phyloP scores from a whole-genome alignment of 1,284 basidiomycete genomes.

The Malassezia vespertilionis region DNA sequence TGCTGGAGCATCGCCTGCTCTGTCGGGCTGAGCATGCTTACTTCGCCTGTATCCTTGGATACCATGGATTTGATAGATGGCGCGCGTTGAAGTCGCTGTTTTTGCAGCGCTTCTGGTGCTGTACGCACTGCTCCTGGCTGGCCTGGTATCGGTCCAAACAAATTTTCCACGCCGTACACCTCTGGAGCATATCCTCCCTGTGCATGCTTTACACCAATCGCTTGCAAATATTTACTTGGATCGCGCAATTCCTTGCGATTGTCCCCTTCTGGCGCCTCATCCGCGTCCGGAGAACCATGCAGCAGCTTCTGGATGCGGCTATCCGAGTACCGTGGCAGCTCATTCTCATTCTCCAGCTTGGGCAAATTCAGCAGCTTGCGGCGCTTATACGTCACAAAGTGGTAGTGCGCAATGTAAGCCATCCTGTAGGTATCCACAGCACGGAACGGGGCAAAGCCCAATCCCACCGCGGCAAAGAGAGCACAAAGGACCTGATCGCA shows the following conservation, averaged over 20 bases:
- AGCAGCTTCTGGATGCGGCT: conserved; percentile 2
- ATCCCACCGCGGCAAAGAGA: conserved; percentile 37
- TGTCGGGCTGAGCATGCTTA: conserved; percentile 36
- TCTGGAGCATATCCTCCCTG: neutral
- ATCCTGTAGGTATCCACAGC: conserved; percentile 44
- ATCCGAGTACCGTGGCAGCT: conserved; percentile 25
- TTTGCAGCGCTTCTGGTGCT: conserved; percentile 3
- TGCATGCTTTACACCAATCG: conserved; percentile 12
- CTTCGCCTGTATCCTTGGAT: conserved; percentile 29
- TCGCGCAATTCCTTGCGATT: conserved; percentile 7
- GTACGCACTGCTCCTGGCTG: neutral
- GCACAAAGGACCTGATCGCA: conserved; percentile 45
- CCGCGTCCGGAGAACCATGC: neutral
- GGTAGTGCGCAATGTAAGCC: conserved; percentile 42
- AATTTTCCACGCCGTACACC: conserved; percentile 5
- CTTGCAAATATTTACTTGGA: conserved; percentile 1
- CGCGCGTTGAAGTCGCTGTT: conserved; percentile 22
- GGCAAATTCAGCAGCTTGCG: conserved; percentile 29
- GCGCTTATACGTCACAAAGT: conserved; percentile 35
- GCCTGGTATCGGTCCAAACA: conserved; percentile 9
- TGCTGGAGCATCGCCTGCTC: conserved; percentile 40
- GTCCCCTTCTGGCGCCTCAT: neutral
- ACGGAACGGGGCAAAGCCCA: conserved; percentile 43
- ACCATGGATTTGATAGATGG: conserved; percentile 37
- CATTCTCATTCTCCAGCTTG: conserved; percentile 34